Conservation (phyloP, 2,329 filamentous ascomycete genomes). For the Talaromyces sp. region DNA sequence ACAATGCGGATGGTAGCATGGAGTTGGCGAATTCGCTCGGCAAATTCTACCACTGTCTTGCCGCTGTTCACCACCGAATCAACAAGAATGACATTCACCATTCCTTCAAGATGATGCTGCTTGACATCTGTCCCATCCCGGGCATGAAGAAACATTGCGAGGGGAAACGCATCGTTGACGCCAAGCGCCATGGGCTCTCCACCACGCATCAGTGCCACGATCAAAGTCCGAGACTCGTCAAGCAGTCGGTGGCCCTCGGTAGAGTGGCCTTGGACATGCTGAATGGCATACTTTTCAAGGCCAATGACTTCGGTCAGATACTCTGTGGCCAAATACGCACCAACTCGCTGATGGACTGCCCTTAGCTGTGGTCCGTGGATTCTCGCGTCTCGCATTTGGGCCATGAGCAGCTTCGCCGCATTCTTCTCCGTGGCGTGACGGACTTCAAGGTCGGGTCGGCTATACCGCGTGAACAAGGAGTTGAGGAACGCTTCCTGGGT, state of each 20-base stretch:
- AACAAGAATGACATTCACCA: constrained; percentile 47
- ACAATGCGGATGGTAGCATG: constrained; percentile 43
- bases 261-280: constrained; percentile 47
- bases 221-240: constrained; percentile 46
- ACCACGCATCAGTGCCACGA: constrained; percentile 59
- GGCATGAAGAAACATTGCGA: constrained; percentile 50
- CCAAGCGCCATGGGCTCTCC: constrained; percentile 59
- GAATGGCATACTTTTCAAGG: constrained; percentile 44
- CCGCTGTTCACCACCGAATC: constrained; percentile 60
- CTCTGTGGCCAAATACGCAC: constrained; percentile 50
- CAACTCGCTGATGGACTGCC: constrained; percentile 45
- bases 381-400: constrained; percentile 48
- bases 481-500: constrained; percentile 22
- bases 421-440: constrained; percentile 43
- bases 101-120: constrained; percentile 34
- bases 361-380: constrained; percentile 44
- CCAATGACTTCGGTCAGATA: constrained; percentile 44
- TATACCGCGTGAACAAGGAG: constrained; percentile 16
- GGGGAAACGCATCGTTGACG: constrained; percentile 49
- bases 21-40: constrained; percentile 42
- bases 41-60: constrained; percentile 45
- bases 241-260: constrained; percentile 44
- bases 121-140: constrained; percentile 37
- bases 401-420: constrained; percentile 49
- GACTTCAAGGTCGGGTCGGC: constrained; percentile 20